phyloP scores from a whole-genome alignment of 768 basidiomycete genomes.

The Clitopilus passeckerianus region DNA sequence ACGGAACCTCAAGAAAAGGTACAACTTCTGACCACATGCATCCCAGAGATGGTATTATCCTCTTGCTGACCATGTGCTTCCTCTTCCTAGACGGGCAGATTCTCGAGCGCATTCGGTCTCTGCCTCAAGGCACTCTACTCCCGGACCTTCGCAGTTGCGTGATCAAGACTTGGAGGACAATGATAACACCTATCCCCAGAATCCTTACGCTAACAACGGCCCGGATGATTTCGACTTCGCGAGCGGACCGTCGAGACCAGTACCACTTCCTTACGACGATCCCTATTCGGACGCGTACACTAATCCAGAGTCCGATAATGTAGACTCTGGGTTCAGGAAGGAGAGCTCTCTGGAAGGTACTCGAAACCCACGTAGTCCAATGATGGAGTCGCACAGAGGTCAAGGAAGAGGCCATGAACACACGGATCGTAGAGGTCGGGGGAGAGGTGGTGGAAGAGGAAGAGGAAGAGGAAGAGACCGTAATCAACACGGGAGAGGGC shows the following conservation, averaged over 20 bases:
- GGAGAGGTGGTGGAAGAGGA: constrained; percentile 34
- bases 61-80: neutral
- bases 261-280: constrained; percentile 75
- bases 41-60: neutral
- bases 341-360: neutral
- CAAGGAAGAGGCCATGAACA: neutral
- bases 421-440: constrained; percentile 18
- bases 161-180: constrained; percentile 47
- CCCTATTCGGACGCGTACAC: constrained; percentile 57
- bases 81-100: constrained; percentile 40
- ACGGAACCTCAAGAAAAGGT: constrained; percentile 58
- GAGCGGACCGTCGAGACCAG: constrained; percentile 53
- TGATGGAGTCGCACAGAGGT: neutral
- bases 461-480: constrained; percentile 28
- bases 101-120: constrained; percentile 44
- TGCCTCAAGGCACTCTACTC: constrained; percentile 53
- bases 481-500: constrained; percentile 24
- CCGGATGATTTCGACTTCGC: constrained; percentile 65
- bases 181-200: constrained; percentile 39
- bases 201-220: constrained; percentile 63
- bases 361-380: neutral
- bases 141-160: constrained; percentile 45
- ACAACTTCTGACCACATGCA: constrained; percentile 13
- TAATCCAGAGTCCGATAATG: constrained; percentile 17
- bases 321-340: constrained; percentile 1